Percentiles rank a stretch among this genome's conserved stretches.
Conservation (phyloP, 768 basidiomycete genomes). For the Leucocoprinus leucothites region DNA sequence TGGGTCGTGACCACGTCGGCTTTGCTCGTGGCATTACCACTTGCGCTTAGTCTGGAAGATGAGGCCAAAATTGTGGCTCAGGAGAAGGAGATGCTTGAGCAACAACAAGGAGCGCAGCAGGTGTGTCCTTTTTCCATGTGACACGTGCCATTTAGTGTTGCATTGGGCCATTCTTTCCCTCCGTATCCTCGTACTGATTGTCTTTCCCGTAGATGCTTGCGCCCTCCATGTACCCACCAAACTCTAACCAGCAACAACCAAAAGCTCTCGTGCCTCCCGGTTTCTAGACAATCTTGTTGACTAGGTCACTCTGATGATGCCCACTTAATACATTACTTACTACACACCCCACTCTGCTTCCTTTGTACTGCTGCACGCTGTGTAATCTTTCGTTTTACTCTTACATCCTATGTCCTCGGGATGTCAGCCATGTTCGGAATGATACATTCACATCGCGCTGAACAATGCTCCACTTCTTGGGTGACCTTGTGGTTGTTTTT, state of each 20-base stretch:
- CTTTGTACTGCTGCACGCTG: not conserved
- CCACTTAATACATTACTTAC: conserved; percentile 16
- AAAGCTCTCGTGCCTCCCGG: conserved; percentile 81
- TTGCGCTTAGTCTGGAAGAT: conserved; percentile 92
- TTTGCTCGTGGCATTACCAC: conserved; percentile 87
- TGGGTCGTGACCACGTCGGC: conserved; percentile 96
- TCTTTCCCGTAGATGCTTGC: conserved; percentile 64
- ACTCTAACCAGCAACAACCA: conserved; percentile 36
- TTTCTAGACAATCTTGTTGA: conserved; percentile 42
- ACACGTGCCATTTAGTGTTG: not conserved
- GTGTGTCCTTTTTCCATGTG: conserved; percentile 39
- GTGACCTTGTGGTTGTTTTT: not conserved
- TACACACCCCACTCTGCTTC: conserved; percentile 10
- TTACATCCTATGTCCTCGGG: conserved; percentile 14
- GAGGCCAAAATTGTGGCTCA: conserved; percentile 93
- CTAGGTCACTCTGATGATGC: not conserved
- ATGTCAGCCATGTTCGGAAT: not conserved
- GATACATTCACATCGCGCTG: conserved; percentile 1
- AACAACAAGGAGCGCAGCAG: conserved; percentile 91
- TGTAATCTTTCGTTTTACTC: not conserved
- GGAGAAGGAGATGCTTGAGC: conserved; percentile 91
- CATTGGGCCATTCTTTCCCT: conserved; percentile 10
- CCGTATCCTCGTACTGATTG: conserved; percentile 12
- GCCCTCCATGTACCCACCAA: conserved; percentile 53
- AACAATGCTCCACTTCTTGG: not conserved